phyloP scores from a whole-genome alignment of 2,329 filamentous ascomycete genomes.

The Keithomyces neogunnii region DNA sequence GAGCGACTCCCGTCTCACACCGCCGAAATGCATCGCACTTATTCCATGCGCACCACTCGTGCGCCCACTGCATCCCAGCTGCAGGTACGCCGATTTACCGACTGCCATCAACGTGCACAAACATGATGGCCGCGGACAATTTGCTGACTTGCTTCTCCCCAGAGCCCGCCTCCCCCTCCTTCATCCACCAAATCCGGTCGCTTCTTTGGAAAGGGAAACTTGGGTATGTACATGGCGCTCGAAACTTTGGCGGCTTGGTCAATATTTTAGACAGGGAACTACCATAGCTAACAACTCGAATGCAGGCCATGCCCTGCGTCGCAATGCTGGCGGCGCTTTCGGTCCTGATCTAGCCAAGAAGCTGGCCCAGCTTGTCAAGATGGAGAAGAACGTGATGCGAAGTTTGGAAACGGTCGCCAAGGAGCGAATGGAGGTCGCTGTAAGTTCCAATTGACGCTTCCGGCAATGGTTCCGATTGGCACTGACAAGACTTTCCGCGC shows the following conservation, averaged over 20 bases:
- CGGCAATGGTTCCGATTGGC: not conserved
- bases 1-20: slow-evolving; percentile 12
- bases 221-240: slow-evolving; percentile 57
- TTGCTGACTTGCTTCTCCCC: slow-evolving; percentile 15
- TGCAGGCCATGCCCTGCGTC: slow-evolving; percentile 58
- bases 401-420: slow-evolving; percentile 91
- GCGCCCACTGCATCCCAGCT: slow-evolving; percentile 83
- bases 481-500: not conserved
- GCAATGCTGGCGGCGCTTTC: slow-evolving; percentile 68
- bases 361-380: slow-evolving; percentile 95
- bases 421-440: slow-evolving; percentile 97
- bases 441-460: slow-evolving; percentile 41
- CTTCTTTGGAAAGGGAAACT: slow-evolving; percentile 76
- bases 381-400: slow-evolving; percentile 99
- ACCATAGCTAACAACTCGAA: not conserved
- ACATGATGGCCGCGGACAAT: not conserved
- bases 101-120: not conserved
- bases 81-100: slow-evolving; percentile 34
- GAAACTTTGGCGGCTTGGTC: not conserved
- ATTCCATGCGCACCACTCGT: slow-evolving; percentile 96
- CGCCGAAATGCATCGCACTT: slow-evolving; percentile 85
- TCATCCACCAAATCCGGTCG: slow-evolving; percentile 87
- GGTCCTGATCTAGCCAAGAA: slow-evolving; percentile 91
- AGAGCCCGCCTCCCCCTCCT: slow-evolving; percentile 88
- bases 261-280: not conserved